Base-by-base conservation (phyloP, 441 rosid species). In the Gossypium davidsonii region DNA sequence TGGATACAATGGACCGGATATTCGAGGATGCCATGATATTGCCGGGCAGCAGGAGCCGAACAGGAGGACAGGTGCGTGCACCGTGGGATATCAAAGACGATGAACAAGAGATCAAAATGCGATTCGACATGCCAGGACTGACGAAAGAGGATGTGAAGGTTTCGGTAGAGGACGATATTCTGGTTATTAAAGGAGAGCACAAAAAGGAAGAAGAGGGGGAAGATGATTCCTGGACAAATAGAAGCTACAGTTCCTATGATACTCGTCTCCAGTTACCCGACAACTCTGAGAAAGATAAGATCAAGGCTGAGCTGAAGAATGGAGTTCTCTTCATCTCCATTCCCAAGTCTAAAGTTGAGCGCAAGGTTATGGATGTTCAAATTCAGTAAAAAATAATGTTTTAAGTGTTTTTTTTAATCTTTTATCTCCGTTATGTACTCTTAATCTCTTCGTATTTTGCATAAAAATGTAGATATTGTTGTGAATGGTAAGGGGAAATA, bases 91-190 rank as follows among this genome's bases (percentile, higher is more conserved):
- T 88, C 28, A 87, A 85, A 15, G 96, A 93, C 0, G 96, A 85
- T 0, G 97, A 91, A 51, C 49, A 81, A 0, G 98, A 90, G 83
- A 81, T 90, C 77, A 89, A 79, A 81, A 84, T 91, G 93, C 84
- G 98, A 71, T 89, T 91, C 11, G 97, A 91, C 87, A 78, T 93
- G 96, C 97, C 97, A 0, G 97, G 96, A 12, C 84, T 93, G 1
- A 75, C 86, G 3, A 91, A 84, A 86, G 97, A 90, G 48, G 94
- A 92, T 0, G 92, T 92, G 1, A 86, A 82, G 79, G 86, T 93
- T 1, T 86, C 84, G 0, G 74, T 91, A 0, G 96, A 90, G 73
- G 91, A 90, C 1, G 87, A 90, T 14, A 76, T 87, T 0, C 86
- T 93, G 39, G 82, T 88, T 0, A 84, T 93, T 11, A 86, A 57